phyloP scores from a whole-genome alignment of 169 alveolate genomes.

The Plasmodium falciparum region DNA sequence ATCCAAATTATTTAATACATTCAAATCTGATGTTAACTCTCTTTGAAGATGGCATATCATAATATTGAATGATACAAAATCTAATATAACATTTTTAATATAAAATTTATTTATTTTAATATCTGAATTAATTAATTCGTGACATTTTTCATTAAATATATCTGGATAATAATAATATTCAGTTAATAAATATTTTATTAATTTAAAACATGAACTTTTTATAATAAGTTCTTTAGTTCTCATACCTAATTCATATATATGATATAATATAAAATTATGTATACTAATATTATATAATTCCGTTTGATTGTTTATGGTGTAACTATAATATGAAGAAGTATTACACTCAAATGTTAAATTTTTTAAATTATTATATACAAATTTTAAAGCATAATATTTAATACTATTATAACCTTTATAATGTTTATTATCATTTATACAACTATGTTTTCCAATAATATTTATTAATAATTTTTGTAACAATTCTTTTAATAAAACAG shows the following conservation, averaged over 20 bases:
- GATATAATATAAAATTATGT: conserved; percentile 71
- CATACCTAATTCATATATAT: conserved; percentile 61
- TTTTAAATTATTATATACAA: conserved; percentile 44
- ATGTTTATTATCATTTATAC: conserved; percentile 12
- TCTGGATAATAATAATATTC: conserved; percentile 74
- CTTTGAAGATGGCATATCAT: conserved; percentile 66
- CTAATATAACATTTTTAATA: conserved; percentile 66
- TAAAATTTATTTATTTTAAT: conserved; percentile 38
- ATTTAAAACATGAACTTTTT: conserved; percentile 68
- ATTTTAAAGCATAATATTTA: conserved; percentile 37
- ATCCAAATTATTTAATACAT: conserved; percentile 49
- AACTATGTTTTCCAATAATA: conserved; percentile 41
- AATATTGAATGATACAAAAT: conserved; percentile 71
- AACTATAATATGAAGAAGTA: conserved; percentile 17
- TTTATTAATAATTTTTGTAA: conserved; percentile 44
- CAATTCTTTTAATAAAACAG: conserved; percentile 28
- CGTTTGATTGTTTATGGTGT: conserved; percentile 36
- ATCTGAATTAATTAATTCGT: conserved; percentile 70
- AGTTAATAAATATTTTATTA: conserved; percentile 53
- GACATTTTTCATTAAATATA: conserved; percentile 59
- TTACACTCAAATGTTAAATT: conserved; percentile 29
- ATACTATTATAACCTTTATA: conserved; percentile 35
- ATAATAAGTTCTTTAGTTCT: conserved; percentile 45
- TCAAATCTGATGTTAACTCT: conserved; percentile 50
- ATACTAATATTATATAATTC: conserved; percentile 58